Base-by-base conservation (phyloP, 2,329 filamentous ascomycete species). In the Mycosphaerella sp. region DNA sequence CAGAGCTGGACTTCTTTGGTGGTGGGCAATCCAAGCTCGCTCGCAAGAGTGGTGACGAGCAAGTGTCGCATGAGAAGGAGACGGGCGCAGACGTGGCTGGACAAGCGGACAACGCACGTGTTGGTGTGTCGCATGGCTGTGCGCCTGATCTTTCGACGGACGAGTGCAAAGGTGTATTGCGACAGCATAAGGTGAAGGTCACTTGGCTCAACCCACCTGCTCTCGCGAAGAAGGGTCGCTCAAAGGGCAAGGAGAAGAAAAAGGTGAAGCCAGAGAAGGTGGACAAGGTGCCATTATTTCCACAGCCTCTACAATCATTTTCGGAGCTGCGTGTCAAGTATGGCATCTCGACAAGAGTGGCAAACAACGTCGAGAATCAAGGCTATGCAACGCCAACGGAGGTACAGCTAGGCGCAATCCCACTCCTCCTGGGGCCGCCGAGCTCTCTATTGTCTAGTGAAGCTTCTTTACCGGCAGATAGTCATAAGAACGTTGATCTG, bases 341-440 rank as follows among this genome's bases (percentile, higher is more conserved):
- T 72, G 80, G 79, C n/a, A 82, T 96, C 41, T 86, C 89, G 3
- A 76, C 79, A 40, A 79, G 84, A 41, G 72, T 98, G 43, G 82
- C 83, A 1, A 82, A 86, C 56, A 98, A 98, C 66, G 76, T 98
- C 31, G 76, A 81, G 11, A 79, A 81, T n/a, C 89, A 97, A 72
- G 89, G 87, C 9, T 98, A 95, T 68, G 82, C 80, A 36, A 76
- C 90, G 53, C 93, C 93, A 10, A 98, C 93, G 0, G 92, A 97
- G 72, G 91, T 98, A 10, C 93, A 98, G 69, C 81, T 97, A 71
- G 91, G 82, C 3, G 86, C 85, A 64, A 72, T 98, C 59, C 92
- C 93, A 29, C 72, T 97, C 44, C 74, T 97, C 36, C 74, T 97
- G 32, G 64, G 62, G 11, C 72, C 77, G 12, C 77, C 81, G 0